Evolutionary conservation across 225 moss, liverwort and hornwort species (phyloP), one percentile per base, ranked within the genome.

Genomic region (Marchantia paleacea): DNA sequence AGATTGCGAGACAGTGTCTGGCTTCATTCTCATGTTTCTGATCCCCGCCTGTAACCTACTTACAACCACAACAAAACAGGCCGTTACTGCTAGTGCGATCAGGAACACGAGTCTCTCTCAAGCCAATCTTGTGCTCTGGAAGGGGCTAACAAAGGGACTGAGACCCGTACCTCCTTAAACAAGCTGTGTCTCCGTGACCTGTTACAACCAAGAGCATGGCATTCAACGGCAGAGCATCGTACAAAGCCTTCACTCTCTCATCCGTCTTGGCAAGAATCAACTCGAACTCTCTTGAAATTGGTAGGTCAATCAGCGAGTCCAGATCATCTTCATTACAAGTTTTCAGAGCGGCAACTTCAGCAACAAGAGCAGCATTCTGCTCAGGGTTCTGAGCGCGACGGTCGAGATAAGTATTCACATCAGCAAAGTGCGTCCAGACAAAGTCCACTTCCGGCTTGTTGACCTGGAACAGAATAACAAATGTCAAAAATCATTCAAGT

Each of bases 401-500:
- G 77, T 90, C 89, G 76, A 90, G 88, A 82, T 87, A 93, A 6
- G 83, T 60, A 80, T 82, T 89, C 80, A 97, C 75, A 16, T 93
- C 97, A 12, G 91, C 82, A 12, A 97, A 91, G 71, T 95, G 97
- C 78, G 90, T 91, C 97, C 95, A 97, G 53, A 97, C 85, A 58
- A 93, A 97, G 69, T 97, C 84, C 49, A 91, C 82, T 16, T 89
- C 78, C 29, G 81, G 24, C 58, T 95, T 97, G 75, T 85, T 89
- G 13, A 93, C 92, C 89, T 89, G 86, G 55, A 77, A 24, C 24
- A 50, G 20, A 54, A 13, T 25, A 0, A 75, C 7, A 77, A 7
- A 53, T 18, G 39, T 50, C 0, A 69, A 24, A n/a, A 15, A 10
- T 9, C 25, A 55, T 26, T 51, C 39, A 25, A 12, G 20, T 29